Base-by-base conservation (phyloP, 345 rosid genomes). In the Lepidium sativum region DNA sequence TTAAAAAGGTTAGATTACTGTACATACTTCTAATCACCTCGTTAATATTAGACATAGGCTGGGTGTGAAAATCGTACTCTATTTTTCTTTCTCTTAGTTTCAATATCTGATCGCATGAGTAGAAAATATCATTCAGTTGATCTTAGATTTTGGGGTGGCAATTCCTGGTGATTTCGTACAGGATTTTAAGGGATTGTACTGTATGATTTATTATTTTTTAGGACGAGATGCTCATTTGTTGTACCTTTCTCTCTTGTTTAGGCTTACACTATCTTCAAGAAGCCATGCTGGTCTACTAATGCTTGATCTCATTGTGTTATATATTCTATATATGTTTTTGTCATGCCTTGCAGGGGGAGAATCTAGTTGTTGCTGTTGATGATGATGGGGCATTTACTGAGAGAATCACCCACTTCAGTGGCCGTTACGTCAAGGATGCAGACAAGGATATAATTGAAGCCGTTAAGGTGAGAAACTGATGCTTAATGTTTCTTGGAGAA, bases 381-480 rank as follows among this genome's bases (percentile, higher is more conserved):
- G 97, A 90, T 55, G 99, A 94, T 78, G 99, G 99, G 43, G 81
- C 66, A 69, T 94, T 94, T 73, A 83, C 84, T 44, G 87, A 74
- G 63, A 90, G 80, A 79, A 79, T 94, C 68, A 53, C 89, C 11
- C 91, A 88, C 47, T 91, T 91, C 41, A 34, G 77, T 53, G 91
- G 92, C 39, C 52, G 76, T 18, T 79, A 87, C 77, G 92, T 87
- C 47, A 91, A 91, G 75, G 92, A 81, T 72, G 91, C 91, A n/a
- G 96, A 91, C 65, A 91, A 84, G 61, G 85, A 87, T 67, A 86
- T 91, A 34, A 75, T 84, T 72, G 92, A 87, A 71, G 79, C 86
- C 63, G 78, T 84, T 70, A 91, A 87, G 92, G 97, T 90, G n/a
- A n/a, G n/a, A n/a, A 66, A 44, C 13, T 20, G 12, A 39, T 63